These are phyloP conservation scores for Auriscalpium microsporum DNA, from an alignment of 768 basidiomycete species.

Conservation along the genomic window DNA sequence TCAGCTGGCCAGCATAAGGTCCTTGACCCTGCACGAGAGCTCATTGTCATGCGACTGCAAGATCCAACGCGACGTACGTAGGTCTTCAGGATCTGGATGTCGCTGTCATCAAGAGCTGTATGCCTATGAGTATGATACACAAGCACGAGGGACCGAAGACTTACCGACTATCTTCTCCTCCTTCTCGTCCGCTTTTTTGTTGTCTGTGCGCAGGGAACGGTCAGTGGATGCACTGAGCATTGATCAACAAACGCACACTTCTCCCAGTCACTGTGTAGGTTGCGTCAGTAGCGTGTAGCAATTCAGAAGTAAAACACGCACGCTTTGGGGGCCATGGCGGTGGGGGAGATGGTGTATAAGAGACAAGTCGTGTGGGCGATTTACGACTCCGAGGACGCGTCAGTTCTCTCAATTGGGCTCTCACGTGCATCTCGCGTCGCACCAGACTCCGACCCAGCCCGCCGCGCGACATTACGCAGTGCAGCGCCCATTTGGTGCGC, in stretches of 20 bases:
- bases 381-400: slow-evolving; percentile 26
- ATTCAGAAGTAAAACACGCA: slow-evolving; percentile 33
- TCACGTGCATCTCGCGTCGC: slow-evolving; percentile 7
- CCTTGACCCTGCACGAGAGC: slow-evolving; percentile 76
- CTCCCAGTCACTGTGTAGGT: slow-evolving; percentile 81
- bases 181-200: slow-evolving; percentile 76
- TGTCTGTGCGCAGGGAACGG: slow-evolving; percentile 38
- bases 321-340: slow-evolving; percentile 89
- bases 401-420: slow-evolving; percentile 17
- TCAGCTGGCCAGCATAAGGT: slow-evolving; percentile 84
- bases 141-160: background rate
- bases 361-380: slow-evolving; percentile 9
- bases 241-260: slow-evolving; percentile 57
- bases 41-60: slow-evolving; percentile 2
- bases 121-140: slow-evolving; percentile 2
- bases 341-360: slow-evolving; percentile 16
- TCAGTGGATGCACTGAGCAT: too few relatives aligned
- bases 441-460: background rate
- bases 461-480: too few relatives aligned
- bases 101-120: slow-evolving; percentile 90
- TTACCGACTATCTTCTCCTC: slow-evolving; percentile 75
- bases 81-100: slow-evolving; percentile 98
- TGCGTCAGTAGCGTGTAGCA: slow-evolving; percentile 5
- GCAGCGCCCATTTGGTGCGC: background rate
- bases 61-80: slow-evolving; percentile 50